These are phyloP conservation scores for Phaeoacremonium minimum DNA, from an alignment of 2,329 filamentous ascomycete species.

Conservation along the genomic window DNA sequence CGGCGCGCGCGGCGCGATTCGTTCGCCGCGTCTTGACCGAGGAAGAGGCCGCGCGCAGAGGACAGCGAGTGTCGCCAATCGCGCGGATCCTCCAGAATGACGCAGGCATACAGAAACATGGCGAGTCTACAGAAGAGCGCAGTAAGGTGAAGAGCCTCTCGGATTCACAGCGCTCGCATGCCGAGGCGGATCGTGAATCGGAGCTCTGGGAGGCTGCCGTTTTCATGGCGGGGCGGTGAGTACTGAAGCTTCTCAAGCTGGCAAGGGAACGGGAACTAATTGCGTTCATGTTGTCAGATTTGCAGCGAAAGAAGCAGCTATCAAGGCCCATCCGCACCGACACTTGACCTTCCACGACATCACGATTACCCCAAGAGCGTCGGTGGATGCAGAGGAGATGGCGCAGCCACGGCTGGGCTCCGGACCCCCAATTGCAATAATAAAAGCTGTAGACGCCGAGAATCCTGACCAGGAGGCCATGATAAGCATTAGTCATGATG, in stretches of 20 bases:
- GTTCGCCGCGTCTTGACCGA: constrained; percentile 41
- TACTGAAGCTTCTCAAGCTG: too few species aligned
- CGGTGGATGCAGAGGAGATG: too few species aligned
- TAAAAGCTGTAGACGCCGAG: too few species aligned
- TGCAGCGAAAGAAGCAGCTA: constrained; percentile 70
- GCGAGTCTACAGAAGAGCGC: too few species aligned
- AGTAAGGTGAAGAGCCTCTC: too few species aligned
- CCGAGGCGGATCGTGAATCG: neutral
- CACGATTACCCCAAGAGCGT: constrained; percentile 29
- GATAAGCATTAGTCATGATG: constrained; percentile 85
- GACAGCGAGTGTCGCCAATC: constrained; percentile 3
- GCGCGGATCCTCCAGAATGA: neutral
- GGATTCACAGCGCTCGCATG: too few species aligned
- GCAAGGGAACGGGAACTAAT: neutral
- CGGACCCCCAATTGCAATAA: constrained; percentile 39
- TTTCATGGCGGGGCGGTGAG: constrained; percentile 41
- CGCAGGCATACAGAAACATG: too few species aligned
- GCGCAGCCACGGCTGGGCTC: too few species aligned
- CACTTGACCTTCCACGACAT: constrained; percentile 60
- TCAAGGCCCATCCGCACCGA: constrained; percentile 65
- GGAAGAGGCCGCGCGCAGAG: constrained; percentile 25
- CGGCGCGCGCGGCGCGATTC: constrained; percentile 36
- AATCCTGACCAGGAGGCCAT: constrained; percentile 51
- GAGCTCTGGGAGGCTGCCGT: constrained; percentile 30
- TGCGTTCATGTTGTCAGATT: constrained; percentile 46